Percentiles rank a stretch among this genome's conserved stretches.
Conservation (phyloP, 495 filamentous ascomycete genomes). For the Penicillium angulare region DNA sequence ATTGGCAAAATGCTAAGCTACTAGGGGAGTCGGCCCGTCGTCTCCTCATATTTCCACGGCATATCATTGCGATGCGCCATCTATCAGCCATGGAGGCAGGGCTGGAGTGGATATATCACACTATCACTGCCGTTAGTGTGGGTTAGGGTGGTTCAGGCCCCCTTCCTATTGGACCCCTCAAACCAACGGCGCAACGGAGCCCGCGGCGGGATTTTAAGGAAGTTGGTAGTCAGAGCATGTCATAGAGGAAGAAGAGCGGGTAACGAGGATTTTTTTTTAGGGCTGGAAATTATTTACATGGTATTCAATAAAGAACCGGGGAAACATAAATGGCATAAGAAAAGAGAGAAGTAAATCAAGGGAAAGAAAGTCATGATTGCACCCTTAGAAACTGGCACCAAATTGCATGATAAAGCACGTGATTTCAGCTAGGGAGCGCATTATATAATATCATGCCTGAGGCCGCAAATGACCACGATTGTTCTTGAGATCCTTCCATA, state of each 20-base stretch:
- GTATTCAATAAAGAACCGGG: too few relatives aligned
- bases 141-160: neutral
- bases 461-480: slow-evolving; percentile 12
- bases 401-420: neutral
- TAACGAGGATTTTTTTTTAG: too few relatives aligned
- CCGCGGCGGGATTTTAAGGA: neutral
- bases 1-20: too few relatives aligned
- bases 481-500: neutral
- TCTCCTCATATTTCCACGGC: neutral
- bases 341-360: too few relatives aligned
- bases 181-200: slow-evolving; percentile 3
- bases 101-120: slow-evolving; percentile 1
- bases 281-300: too few relatives aligned
- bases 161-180: neutral
- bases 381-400: neutral
- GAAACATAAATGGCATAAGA: too few relatives aligned
- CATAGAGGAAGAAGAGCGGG: too few relatives aligned
- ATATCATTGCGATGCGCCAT: neutral
- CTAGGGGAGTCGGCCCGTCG: too few relatives aligned
- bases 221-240: neutral
- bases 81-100: neutral
- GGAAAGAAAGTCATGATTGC: neutral
- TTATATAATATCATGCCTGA: slow-evolving; percentile 22
- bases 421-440: neutral
- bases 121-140: slow-evolving; percentile 3